Evolutionary conservation across 495 filamentous ascomycete species (phyloP).

Genomic region (Annulohypoxylon stygium): DNA sequence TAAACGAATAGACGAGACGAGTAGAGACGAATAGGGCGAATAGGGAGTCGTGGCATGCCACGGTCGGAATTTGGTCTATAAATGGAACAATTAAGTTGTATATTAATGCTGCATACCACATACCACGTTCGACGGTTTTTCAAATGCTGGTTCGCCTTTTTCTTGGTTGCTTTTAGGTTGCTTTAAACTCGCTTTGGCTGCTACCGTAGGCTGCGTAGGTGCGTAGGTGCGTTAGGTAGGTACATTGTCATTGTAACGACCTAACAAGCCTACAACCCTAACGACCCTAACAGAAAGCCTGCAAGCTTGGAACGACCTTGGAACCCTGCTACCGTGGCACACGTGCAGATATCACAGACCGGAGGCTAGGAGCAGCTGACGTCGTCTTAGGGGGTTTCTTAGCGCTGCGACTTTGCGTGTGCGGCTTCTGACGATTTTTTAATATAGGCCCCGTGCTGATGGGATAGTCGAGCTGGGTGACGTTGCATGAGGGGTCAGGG

Average conservation of each 20-base stretch:
- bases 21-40: slow-evolving; percentile 33
- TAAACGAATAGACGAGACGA: slow-evolving; percentile 9
- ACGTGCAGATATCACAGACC: slow-evolving; percentile 50
- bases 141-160: slow-evolving; percentile 44
- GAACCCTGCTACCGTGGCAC: slow-evolving; percentile 44
- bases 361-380: slow-evolving; percentile 48
- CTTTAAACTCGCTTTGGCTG: neutral
- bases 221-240: slow-evolving; percentile 3
- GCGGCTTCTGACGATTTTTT: slow-evolving; percentile 40
- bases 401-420: slow-evolving; percentile 43
- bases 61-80: slow-evolving; percentile 45
- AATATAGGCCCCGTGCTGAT: slow-evolving; percentile 46
- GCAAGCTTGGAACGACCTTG: slow-evolving; percentile 17
- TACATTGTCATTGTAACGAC: slow-evolving; percentile 20
- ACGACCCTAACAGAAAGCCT: neutral
- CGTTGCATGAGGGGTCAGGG: slow-evolving; percentile 43
- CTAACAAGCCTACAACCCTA: neutral
- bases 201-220: neutral
- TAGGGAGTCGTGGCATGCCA: slow-evolving; percentile 47
- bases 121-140: slow-evolving; percentile 40
- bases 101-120: slow-evolving; percentile 48
- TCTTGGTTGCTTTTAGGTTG: slow-evolving; percentile 23
- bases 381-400: slow-evolving; percentile 28
- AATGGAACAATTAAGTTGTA: slow-evolving; percentile 49
- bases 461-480: slow-evolving; percentile 40